Evolutionary conservation across 2,329 filamentous ascomycete species (phyloP).

Genomic region (Dactylellina drechsleri): DNA sequence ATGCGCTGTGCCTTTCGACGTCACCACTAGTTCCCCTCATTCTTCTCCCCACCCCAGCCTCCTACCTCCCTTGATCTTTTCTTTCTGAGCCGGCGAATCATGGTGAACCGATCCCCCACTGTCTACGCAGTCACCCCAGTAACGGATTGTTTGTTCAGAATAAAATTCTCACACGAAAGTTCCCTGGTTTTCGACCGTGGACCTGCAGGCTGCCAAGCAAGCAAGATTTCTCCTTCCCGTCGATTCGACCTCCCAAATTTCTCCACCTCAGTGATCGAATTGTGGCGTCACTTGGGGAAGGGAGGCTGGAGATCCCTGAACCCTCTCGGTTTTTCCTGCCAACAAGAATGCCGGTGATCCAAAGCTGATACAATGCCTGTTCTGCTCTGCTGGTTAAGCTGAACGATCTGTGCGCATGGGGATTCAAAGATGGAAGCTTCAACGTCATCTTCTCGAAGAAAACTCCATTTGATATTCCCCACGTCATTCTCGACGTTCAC

Average conservation of each 20-base stretch:
- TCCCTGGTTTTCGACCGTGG: slow-evolving; percentile 29
- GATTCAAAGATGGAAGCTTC: not conserved
- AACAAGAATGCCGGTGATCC: slow-evolving; percentile 1
- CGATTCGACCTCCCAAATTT: slow-evolving; percentile 15
- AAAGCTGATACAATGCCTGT: not conserved
- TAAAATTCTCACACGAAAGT: slow-evolving; percentile 4
- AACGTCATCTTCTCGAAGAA: not conserved
- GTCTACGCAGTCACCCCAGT: slow-evolving; percentile 7
- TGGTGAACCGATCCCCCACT: slow-evolving; percentile 27
- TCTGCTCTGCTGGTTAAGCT: too few relatives aligned
- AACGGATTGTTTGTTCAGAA: slow-evolving; percentile 18
- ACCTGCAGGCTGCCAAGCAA: slow-evolving; percentile 36
- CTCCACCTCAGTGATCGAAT: slow-evolving; percentile 47
- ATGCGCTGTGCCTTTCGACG: slow-evolving; percentile 43
- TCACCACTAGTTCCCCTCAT: slow-evolving; percentile 33
- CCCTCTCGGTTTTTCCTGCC: slow-evolving; percentile 35
- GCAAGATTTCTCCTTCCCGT: slow-evolving; percentile 29
- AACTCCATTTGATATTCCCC: slow-evolving; percentile 22
- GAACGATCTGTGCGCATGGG: too few relatives aligned
- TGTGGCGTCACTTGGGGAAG: slow-evolving; percentile 49
- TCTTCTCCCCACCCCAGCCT: slow-evolving; percentile 23
- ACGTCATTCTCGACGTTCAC: slow-evolving; percentile 18
- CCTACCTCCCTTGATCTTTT: slow-evolving; percentile 15
- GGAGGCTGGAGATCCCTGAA: slow-evolving; percentile 22
- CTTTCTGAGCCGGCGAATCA: slow-evolving; percentile 31